These are phyloP conservation scores for Ceratobasidium sp. DNA, from an alignment of 1,284 basidiomycete genomes.

Conservation along the genomic window DNA sequence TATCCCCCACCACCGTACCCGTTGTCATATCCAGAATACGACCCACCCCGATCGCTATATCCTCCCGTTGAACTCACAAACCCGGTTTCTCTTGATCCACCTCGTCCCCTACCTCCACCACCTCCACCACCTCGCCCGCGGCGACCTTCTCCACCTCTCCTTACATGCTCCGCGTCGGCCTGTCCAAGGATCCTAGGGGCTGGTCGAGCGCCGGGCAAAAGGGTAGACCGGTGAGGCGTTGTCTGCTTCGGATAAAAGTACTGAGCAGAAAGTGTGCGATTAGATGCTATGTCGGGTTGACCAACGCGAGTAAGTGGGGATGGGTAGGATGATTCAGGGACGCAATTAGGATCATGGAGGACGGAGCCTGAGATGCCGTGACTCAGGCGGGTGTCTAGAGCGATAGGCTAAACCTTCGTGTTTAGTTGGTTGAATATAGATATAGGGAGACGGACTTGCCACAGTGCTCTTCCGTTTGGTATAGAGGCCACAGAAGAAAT, in stretches of 20 bases:
- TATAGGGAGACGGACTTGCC: constrained; percentile 64
- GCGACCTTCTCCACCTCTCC: constrained; percentile 61
- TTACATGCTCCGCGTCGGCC: constrained; percentile 79
- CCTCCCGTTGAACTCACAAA: constrained; percentile 39
- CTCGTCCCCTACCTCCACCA: constrained; percentile 51
- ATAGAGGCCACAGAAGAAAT: constrained; percentile 89
- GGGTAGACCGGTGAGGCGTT: constrained; percentile 85
- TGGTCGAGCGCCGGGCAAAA: constrained; percentile 82
- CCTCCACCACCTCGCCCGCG: constrained; percentile 58
- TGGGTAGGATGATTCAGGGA: constrained; percentile 92
- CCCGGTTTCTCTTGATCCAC: constrained; percentile 50
- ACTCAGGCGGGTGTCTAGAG: constrained; percentile 78
- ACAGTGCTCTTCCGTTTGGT: constrained; percentile 86
- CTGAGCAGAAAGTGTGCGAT: constrained; percentile 87
- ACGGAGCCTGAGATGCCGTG: constrained; percentile 87
- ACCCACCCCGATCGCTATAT: constrained; percentile 46
- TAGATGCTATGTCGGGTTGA: constrained; percentile 86
- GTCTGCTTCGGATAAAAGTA: constrained; percentile 93
- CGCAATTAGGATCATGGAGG: constrained; percentile 87
- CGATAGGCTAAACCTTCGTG: constrained; percentile 57
- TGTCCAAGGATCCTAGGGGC: constrained; percentile 75
- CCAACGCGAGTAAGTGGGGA: constrained; percentile 74
- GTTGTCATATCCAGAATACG: constrained; percentile 33
- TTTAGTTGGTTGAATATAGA: constrained; percentile 40
- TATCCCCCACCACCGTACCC: constrained; percentile 39